Evolutionary conservation across 306 rosid genomes (phyloP).

Genomic region (Amphicarpaea edgeworthii): DNA sequence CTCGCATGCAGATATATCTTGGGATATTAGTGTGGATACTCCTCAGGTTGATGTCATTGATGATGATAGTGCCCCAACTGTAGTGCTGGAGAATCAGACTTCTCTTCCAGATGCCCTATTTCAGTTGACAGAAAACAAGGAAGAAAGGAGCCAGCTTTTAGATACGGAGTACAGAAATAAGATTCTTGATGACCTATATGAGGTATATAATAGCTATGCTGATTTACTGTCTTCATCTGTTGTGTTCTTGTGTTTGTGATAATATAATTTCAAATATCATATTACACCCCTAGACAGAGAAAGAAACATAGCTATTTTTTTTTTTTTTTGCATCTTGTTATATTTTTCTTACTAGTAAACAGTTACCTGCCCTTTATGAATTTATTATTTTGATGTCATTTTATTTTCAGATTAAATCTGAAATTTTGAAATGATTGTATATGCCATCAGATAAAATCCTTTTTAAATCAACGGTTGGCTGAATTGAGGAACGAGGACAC

Average conservation of each 20-base stretch:
- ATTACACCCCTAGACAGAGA: conserved; percentile 1
- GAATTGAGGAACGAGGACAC: conserved; percentile 84
- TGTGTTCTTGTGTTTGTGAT: conserved; percentile 12
- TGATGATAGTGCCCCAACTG: conserved; percentile 59
- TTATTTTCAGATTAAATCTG: conserved; percentile 24
- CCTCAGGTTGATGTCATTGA: conserved; percentile 77
- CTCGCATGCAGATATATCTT: conserved; percentile 63
- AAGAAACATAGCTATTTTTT: conserved; percentile 23
- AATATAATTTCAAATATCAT: conserved; percentile 17
- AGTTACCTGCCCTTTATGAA: conserved; percentile 22
- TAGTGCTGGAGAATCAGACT: conserved; percentile 54
- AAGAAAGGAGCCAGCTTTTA: conserved; percentile 79
- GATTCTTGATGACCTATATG: conserved; percentile 89
- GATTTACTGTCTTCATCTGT: neutral
- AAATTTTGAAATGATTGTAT: conserved; percentile 36
- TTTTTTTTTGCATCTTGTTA: conserved; percentile 4
- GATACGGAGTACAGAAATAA: conserved; percentile 89
- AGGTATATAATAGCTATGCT: conserved; percentile 58
- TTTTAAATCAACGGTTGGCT: conserved; percentile 77
- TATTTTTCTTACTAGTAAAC: conserved; percentile 10
- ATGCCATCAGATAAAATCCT: conserved; percentile 75
- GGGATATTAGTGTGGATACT: conserved; percentile 92
- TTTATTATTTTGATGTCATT: conserved; percentile 37
- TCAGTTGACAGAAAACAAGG: conserved; percentile 61
- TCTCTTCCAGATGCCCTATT: conserved; percentile 52